Conservation (phyloP, 805 yeast species). For the Allodekkera sacchari region DNA sequence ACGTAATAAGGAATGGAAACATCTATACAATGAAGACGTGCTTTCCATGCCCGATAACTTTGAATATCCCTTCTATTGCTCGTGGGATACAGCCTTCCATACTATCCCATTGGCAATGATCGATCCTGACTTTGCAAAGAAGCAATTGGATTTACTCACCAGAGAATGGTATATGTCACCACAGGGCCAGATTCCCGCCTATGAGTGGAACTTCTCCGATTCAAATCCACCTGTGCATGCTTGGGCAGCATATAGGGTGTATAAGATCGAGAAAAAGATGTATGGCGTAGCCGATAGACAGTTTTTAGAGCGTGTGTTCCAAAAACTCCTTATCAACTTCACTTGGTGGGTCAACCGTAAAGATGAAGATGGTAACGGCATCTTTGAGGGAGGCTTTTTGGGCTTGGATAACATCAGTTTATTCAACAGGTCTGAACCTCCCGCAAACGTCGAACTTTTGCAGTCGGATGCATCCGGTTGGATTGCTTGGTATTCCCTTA, state of each 20-base stretch:
- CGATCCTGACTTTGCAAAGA: constrained; percentile 87
- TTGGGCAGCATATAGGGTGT: constrained; percentile 86
- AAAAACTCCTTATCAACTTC: constrained; percentile 77
- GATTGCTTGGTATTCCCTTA: constrained; percentile 90
- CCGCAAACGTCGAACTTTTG: constrained; percentile 83
- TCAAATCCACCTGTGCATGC: constrained; percentile 98
- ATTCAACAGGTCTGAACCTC: constrained; percentile 90
- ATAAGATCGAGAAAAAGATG: constrained; percentile 78
- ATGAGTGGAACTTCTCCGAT: constrained; percentile 92
- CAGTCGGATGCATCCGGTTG: constrained; percentile 97
- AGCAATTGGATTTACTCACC: constrained; percentile 75
- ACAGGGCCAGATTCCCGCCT: constrained; percentile 95
- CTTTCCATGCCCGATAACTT: constrained; percentile 90
- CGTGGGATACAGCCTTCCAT: constrained; percentile 96
- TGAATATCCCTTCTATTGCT: constrained; percentile 94
- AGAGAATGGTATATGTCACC: constrained; percentile 98
- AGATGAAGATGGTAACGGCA: constrained; percentile 77
- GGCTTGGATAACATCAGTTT: constrained; percentile 91
- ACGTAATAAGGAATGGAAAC: constrained; percentile 86
- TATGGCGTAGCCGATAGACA: constrained; percentile 74
- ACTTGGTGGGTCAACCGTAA: constrained; percentile 98
- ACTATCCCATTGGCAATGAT: constrained; percentile 89
- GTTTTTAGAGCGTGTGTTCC: constrained; percentile 88
- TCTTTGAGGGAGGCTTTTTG: constrained; percentile 89
- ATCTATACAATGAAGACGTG: constrained; percentile 79